These are phyloP conservation scores for Metschnikowia amazonensis DNA, from an alignment of 805 yeast species.

Conservation along the genomic window DNA sequence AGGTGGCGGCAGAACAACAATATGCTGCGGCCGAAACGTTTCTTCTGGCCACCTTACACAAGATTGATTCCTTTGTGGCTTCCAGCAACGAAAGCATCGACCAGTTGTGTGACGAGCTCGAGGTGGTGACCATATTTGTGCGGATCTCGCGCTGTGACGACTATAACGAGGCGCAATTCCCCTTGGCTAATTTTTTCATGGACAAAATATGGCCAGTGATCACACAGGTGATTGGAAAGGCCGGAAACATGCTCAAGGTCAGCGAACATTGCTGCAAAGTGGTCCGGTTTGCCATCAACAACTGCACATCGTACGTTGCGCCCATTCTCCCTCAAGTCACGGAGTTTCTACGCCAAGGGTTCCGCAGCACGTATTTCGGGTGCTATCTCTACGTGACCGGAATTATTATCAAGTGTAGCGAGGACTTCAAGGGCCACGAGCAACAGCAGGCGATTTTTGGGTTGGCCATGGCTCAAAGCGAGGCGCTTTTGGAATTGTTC, in stretches of 20 bases:
- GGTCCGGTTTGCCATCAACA: constrained; percentile 60
- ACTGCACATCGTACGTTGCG: constrained; percentile 51
- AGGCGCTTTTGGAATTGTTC: constrained; percentile 48
- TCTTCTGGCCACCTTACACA: constrained; percentile 59
- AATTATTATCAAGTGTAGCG: constrained; percentile 50
- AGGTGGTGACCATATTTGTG: constrained; percentile 59
- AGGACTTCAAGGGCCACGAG: constrained; percentile 60
- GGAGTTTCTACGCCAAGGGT: constrained; percentile 64
- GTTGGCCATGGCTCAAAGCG: constrained; percentile 66
- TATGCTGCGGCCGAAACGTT: constrained; percentile 57
- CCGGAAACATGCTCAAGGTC: constrained; percentile 57
- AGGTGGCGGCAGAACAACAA: constrained; percentile 52
- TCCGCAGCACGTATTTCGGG: constrained; percentile 64
- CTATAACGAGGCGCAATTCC: constrained; percentile 39
- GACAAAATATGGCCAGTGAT: constrained; percentile 60
- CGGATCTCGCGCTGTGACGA: constrained; percentile 50
- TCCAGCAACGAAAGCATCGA: constrained; percentile 22
- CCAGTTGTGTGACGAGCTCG: constrained; percentile 64
- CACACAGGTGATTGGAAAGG: constrained; percentile 44
- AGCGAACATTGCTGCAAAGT: constrained; percentile 75
- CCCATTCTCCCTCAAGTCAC: constrained; percentile 65
- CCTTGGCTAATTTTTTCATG: constrained; percentile 49
- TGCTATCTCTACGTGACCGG: constrained; percentile 92
- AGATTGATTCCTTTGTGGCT: constrained; percentile 29
- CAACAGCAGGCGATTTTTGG: constrained; percentile 63